Conservation (phyloP, 2,329 filamentous ascomycete genomes). For the Stemphylium vesicarium region DNA sequence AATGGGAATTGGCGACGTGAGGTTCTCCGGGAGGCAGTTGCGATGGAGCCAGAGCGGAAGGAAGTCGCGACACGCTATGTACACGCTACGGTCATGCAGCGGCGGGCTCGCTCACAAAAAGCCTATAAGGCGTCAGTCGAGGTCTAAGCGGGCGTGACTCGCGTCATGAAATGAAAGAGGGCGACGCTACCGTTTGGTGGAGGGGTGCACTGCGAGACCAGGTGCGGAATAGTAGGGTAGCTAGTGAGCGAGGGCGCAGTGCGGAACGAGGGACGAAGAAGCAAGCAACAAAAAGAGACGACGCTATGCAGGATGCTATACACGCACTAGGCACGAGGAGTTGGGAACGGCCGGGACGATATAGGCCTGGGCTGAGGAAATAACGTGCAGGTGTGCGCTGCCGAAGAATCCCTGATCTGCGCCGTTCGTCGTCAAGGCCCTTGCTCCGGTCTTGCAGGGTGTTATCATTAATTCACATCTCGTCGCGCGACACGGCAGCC, state of each 20-base stretch:
- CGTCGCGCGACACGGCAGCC: constrained; percentile 12
- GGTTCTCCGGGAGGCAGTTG: constrained; percentile 7
- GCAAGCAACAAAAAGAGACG: constrained; percentile 7
- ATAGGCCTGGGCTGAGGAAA: constrained; percentile 12
- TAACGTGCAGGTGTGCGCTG: constrained; percentile 10
- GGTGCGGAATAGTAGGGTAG: constrained; percentile 3
- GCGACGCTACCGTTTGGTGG: constrained; percentile 17
- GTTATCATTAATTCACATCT: constrained; percentile 3
- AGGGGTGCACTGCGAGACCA: constrained; percentile 12
- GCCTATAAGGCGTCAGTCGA: constrained; percentile 4
- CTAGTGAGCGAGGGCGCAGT: constrained; percentile 1
- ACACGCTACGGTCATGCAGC: constrained; percentile 9
- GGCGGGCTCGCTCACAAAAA: background rate
- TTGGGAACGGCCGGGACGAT: constrained; percentile 1
- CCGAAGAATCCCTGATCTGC: constrained; percentile 17
- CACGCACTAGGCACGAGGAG: background rate
- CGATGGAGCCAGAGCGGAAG: background rate
- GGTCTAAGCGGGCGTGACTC: constrained; percentile 5
- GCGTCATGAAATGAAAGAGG: constrained; percentile 5
- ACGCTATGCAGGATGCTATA: background rate
- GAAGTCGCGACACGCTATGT: constrained; percentile 11
- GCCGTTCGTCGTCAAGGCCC: constrained; percentile 13
- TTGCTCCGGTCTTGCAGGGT: constrained; percentile 5
- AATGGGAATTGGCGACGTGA: constrained; percentile 8
- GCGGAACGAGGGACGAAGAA: constrained; percentile 10